Base-by-base conservation (phyloP, 176 grass and related monocot genomes). In the Bromus sterilis region DNA sequence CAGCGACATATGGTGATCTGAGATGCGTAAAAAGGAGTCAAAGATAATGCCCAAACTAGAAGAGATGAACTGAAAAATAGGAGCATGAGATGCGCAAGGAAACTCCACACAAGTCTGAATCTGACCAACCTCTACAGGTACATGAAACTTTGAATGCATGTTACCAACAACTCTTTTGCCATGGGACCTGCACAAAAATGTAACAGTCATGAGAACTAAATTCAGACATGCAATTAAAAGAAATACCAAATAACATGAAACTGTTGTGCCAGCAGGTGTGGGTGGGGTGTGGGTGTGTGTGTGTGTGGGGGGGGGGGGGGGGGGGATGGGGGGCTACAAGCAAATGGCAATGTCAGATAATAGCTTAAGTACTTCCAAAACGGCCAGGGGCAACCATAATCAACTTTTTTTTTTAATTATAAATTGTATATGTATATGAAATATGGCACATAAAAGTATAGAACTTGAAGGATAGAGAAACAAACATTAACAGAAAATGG, bases 71-170 rank as follows among this genome's bases (percentile, higher is more conserved):
- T 73, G 16, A 73, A 11, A 20, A 44, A 15, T 31, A 49, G 42
- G 41, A 32, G 25, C 44, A 44, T 31, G 26, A 11, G 28, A 73
- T 16, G 69, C 11, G 42, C 49, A 51, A 31, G 42, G 28, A 15
- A 73, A 32, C 21, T 24, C 11, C 4, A 26, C 24, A 35, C 26
- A 76, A 71, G 11, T 62, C n/a, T 51, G 55, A 40, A 42, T 39
- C 11, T 41, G 51, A 71, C 83, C 84, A 75, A 98, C 95, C 90
- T 98, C 95, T n/a, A 94, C 95, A 82, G 72, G 30, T 43, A 98
- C 30, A 62, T 85, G 77, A 64, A 91, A 86, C 61, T 91, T 88
- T 20, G 84, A 86, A 63, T 39, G 39, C 78, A 98, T 93, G 78
- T 80, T 84, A 83, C 89, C 82, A 82, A 84, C 72, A 80, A 93